Evolutionary conservation across 495 filamentous ascomycete genomes (phyloP), one percentile per base, ranked within the genome.

Genomic region (Friedmanniomyces simplex): DNA sequence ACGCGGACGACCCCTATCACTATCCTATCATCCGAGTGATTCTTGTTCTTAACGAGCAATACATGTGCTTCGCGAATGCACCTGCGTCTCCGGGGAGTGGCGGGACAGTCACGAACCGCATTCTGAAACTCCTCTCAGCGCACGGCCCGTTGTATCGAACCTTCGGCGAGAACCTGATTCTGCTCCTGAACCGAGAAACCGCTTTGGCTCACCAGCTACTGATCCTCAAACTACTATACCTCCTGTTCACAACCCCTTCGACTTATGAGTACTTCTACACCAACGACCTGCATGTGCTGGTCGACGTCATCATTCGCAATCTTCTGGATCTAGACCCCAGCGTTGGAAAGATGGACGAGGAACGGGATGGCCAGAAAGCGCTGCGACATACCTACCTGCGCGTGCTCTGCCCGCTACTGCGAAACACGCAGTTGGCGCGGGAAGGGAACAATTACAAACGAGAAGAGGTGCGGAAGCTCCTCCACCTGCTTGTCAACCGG

Each of bases 191-290:
- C 69, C 86, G 93, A 61, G 93, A 97, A 76, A 79, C 74, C 50
- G 90, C 96, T 67, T 93, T 90, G 3, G 89, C 88, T 4, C 78
- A 95, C 28, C 93, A 98, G 68, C 81, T 98, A 18, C 79, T 98
- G 3, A 97, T 96, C 52, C 78, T 98, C 45, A 98, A 98, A 67
- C 81, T 96, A 18, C 76, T 98, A 26, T 98, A 95, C 70, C 81
- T 98, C 41, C 79, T 97, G 11, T 97, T 97, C 72, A 95, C 89
- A 11, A 96, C 88, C 13, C 79, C 81, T 3, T 80, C 86, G 26
- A 98, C 94, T 0, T 86, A 90, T 69, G 93, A 98, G 69, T 98
- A 97, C 70, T 98, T 98, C 70, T 98, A 96, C 66, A 95, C 88
- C 20, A 98, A 98, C 69, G 93, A 98, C 66, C 77, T 98, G 8